These are phyloP conservation scores for Russula griseocarnosa DNA, from an alignment of 768 basidiomycete species.

Conservation along the genomic window DNA sequence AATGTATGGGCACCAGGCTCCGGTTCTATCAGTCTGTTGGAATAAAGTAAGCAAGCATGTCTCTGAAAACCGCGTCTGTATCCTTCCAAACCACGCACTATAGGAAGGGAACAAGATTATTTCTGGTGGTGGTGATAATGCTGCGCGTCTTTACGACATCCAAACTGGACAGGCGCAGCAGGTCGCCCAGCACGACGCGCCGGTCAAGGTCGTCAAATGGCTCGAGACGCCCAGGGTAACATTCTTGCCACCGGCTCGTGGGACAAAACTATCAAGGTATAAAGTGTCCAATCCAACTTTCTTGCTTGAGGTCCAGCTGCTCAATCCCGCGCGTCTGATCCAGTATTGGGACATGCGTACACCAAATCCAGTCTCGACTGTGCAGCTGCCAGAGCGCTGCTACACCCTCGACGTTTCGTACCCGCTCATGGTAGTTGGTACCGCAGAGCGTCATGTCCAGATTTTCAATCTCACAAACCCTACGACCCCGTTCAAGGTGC, in stretches of 20 bases:
- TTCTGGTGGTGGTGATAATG: conserved; percentile 93
- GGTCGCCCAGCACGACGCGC: conserved; percentile 88
- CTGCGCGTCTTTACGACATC: conserved; percentile 90
- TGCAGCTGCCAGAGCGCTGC: conserved; percentile 85
- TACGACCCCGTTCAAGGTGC: conserved; percentile 69
- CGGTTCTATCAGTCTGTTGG: conserved; percentile 87
- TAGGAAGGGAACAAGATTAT: conserved; percentile 89
- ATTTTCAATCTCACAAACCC: conserved; percentile 87
- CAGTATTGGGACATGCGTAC: conserved; percentile 93
- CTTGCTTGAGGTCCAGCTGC: background rate
- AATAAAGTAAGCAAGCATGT: conserved; percentile 58
- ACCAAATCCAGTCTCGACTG: conserved; percentile 68
- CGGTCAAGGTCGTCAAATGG: conserved; percentile 79
- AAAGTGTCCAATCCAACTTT: conserved; percentile 25
- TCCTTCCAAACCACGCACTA: conserved; percentile 17
- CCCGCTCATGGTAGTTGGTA: conserved; percentile 86
- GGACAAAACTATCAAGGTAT: conserved; percentile 95
- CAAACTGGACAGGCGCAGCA: conserved; percentile 75
- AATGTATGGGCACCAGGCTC: conserved; percentile 86
- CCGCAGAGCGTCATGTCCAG: conserved; percentile 88
- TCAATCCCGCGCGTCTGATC: background rate
- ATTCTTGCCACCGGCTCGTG: conserved; percentile 92
- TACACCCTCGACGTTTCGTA: conserved; percentile 82
- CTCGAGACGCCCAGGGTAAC: conserved; percentile 67
- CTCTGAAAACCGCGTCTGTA: background rate